phyloP scores from a whole-genome alignment of 2,329 filamentous ascomycete genomes.

The Ilyonectria destructans region DNA sequence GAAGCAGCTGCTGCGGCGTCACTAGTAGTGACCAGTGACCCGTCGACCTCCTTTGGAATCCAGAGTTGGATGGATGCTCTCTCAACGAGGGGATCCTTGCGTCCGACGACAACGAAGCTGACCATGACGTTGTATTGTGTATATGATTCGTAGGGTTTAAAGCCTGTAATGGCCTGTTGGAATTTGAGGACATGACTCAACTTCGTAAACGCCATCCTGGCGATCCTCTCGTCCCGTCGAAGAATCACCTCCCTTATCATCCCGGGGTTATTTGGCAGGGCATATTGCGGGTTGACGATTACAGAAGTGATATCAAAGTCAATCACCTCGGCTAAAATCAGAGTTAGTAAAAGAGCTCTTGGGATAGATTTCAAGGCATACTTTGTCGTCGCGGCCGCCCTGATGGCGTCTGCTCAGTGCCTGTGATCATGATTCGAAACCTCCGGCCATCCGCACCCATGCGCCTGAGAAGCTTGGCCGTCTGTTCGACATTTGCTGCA shows the following conservation, averaged over 20 bases:
- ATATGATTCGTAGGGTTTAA: slow-evolving; percentile 50
- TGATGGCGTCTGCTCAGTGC: slow-evolving; percentile 40
- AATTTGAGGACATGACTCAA: slow-evolving; percentile 51
- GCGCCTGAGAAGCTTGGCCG: slow-evolving; percentile 48
- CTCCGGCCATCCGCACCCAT: slow-evolving; percentile 48
- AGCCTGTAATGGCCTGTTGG: slow-evolving; percentile 55
- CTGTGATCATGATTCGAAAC: slow-evolving; percentile 49
- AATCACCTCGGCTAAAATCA: slow-evolving; percentile 43
- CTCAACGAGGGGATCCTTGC: slow-evolving; percentile 46
- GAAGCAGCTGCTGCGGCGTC: slow-evolving; percentile 39
- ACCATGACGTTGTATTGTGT: slow-evolving; percentile 49
- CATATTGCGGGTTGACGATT: slow-evolving; percentile 51
- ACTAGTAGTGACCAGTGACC: slow-evolving; percentile 49
- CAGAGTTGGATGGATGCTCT: slow-evolving; percentile 53
- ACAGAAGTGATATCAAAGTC: slow-evolving; percentile 53
- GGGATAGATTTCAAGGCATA: slow-evolving; percentile 14
- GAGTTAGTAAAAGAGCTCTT: slow-evolving; percentile 27
- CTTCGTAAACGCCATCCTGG: slow-evolving; percentile 48
- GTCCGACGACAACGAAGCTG: slow-evolving; percentile 50
- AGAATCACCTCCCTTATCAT: slow-evolving; percentile 50
- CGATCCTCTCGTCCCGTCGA: slow-evolving; percentile 51
- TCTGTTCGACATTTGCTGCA: slow-evolving; percentile 41
- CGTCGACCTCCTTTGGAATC: slow-evolving; percentile 50
- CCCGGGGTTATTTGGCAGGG: slow-evolving; percentile 42
- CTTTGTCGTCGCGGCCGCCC: slow-evolving; percentile 45